These are phyloP conservation scores for Aristolochia californica DNA, from an alignment of 164 flowering plant genomes.

Conservation along the genomic window DNA sequence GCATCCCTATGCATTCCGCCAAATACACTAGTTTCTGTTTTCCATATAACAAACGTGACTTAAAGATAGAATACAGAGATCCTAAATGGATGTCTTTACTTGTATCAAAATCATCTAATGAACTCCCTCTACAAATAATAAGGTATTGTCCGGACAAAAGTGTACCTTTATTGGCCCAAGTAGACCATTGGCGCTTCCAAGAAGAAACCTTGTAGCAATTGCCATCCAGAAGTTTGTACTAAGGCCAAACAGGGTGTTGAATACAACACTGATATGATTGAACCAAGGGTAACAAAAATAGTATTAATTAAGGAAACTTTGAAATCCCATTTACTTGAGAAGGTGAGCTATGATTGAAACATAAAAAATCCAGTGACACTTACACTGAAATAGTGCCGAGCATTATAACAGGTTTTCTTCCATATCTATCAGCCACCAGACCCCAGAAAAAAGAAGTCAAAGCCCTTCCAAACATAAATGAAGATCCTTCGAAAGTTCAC, in stretches of 20 bases:
- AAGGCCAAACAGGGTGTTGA: constrained; percentile 59
- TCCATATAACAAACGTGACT: too few relatives aligned
- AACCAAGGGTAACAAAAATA: not conserved
- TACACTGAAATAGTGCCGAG: constrained; percentile 53
- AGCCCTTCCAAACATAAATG: constrained; percentile 79
- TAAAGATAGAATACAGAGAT: too few relatives aligned
- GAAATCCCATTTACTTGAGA: not conserved
- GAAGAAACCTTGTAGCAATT: constrained; percentile 49
- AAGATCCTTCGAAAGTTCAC: constrained; percentile 35
- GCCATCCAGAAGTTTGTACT: constrained; percentile 77
- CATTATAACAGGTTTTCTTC: constrained; percentile 73
- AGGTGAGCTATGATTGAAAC: not conserved
- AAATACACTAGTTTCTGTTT: too few relatives aligned
- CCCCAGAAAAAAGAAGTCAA: constrained; percentile 81
- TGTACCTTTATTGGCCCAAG: constrained; percentile 57
- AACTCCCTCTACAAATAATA: too few relatives aligned
- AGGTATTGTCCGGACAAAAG: too few relatives aligned
- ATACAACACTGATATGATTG: constrained; percentile 28
- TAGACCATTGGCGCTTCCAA: constrained; percentile 45
- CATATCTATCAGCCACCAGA: constrained; percentile 68
- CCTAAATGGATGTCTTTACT: too few relatives aligned
- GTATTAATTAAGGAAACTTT: not conserved
- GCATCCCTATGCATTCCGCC: too few relatives aligned
- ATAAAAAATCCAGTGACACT: constrained; percentile 16
- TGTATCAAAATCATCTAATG: too few relatives aligned